A percentile compares a stretch with the other conserved stretches of the same genome.
phyloP scores from a whole-genome alignment of 2,329 filamentous ascomycete genomes.

The Colletotrichum higginsianum region DNA sequence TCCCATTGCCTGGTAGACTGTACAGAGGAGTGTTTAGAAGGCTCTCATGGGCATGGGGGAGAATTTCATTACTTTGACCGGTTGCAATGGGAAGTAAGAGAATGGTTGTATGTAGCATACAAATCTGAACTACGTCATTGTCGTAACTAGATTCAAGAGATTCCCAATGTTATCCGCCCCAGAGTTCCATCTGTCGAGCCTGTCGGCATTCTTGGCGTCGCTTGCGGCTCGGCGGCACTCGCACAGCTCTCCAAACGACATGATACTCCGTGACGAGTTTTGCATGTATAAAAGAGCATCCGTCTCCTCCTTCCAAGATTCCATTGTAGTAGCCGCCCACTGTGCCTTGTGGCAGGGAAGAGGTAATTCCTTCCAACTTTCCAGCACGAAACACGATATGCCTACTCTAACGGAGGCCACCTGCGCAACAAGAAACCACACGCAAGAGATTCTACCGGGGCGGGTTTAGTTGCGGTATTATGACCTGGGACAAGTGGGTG shows the following conservation, averaged over 20 bases:
- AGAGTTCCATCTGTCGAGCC: conserved; percentile 36
- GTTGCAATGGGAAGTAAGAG: neutral
- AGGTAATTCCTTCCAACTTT: conserved; percentile 19
- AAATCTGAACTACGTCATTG: neutral
- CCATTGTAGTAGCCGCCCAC: conserved; percentile 25
- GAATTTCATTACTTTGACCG: too few species aligned
- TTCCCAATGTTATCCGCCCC: conserved; percentile 32
- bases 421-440: conserved; percentile 36
- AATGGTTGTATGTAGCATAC: neutral
- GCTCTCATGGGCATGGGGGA: too few species aligned
- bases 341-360: conserved; percentile 28
- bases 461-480: neutral
- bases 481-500: too few species aligned
- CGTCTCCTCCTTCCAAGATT: conserved; percentile 26
- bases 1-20: conserved; percentile 41
- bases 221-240: neutral
- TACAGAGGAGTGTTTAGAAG: too few species aligned
- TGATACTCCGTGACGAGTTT: neutral
- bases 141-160: conserved; percentile 26
- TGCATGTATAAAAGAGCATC: neutral
- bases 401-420: conserved; percentile 20
- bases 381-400: conserved; percentile 20
- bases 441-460: conserved; percentile 10
- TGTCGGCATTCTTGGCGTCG: neutral
- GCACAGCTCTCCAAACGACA: conserved; percentile 18